Base-by-base conservation (phyloP, 768 basidiomycete genomes). In the Panaeolus cyanescens region DNA sequence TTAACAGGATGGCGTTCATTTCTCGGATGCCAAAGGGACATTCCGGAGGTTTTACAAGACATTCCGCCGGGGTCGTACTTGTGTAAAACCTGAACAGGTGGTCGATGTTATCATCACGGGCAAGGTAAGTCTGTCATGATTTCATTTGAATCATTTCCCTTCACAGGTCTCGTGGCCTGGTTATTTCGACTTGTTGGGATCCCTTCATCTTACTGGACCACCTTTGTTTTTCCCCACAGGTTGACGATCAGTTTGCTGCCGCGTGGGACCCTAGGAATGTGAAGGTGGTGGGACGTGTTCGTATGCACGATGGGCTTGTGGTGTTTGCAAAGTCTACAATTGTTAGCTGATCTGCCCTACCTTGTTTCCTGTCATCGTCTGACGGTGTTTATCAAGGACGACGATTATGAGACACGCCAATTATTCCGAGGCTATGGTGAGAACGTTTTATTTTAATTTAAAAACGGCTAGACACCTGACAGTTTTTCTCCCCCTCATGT, bases 251-350 rank as follows among this genome's bases (percentile, higher is more conserved):
- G 17, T 77, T 82, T 61, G 75, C 78, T 22, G 70, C 74, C 19
- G 83, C 84, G 2, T 90, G 88, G 89, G 86, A 85, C 2, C 79
- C 75, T 3, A 84, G 81, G 59, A 78, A 72, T 54, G 58, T 50
- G 12, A 50, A 50, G 59, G 75, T 89, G 55, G 70, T 83, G 39
- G 89, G 89, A 34, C 82, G 87, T 31, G 74, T 90, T 13, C 76
- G 89, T 31, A 71, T 83, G 7, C 75, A 76, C 36, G 89, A 90
- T 70, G 89, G 89, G 13, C 73, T 89, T 36, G 74, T 88, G 30
- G 79, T 83, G 3, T 70, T 90, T 32, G 64, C 79, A 28, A 64
- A 61, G 56, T 62, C 55, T 30, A 53, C 42, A 25, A 60, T 54
- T 15, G 66, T 67, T 30, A 45, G 67, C 60, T 34, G 28, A 32